phyloP scores from a whole-genome alignment of 2,329 filamentous ascomycete genomes.

The Apiospora marii region DNA sequence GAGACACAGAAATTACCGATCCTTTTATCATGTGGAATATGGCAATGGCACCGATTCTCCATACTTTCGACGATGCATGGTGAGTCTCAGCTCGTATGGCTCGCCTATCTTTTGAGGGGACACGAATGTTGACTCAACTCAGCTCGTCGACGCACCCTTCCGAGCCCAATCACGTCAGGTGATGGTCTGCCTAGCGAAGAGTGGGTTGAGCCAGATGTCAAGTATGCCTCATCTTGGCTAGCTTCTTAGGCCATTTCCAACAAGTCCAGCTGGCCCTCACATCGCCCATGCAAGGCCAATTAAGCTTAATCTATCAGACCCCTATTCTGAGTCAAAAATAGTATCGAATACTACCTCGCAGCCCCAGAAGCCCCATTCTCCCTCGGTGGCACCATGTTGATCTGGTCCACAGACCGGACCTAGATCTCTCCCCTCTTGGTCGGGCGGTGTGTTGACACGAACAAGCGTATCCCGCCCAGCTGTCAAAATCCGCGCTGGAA shows the following conservation, averaged over 20 bases:
- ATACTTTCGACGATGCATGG: background rate
- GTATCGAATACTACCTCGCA: constrained; percentile 34
- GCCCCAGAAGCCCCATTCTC: background rate
- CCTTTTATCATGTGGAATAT: background rate
- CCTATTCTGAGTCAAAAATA: constrained; percentile 44
- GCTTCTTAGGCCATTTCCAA: too few relatives aligned
- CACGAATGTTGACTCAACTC: constrained; percentile 2
- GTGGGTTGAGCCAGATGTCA: background rate
- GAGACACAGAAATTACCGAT: too few relatives aligned
- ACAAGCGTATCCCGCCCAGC: background rate
- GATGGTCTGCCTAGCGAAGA: background rate
- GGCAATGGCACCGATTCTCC: too few relatives aligned
- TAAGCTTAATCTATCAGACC: constrained; percentile 47
- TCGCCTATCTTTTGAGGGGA: background rate
- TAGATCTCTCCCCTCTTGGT: constrained; percentile 34
- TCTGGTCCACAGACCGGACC: constrained; percentile 31
- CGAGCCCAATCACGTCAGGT: background rate
- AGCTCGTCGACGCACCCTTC: background rate
- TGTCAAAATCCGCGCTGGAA: background rate
- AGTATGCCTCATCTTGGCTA: background rate
- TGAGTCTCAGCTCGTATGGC: constrained; percentile 1
- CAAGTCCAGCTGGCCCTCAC: constrained; percentile 8
- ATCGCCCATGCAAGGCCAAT: constrained; percentile 32
- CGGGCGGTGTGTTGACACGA: background rate
- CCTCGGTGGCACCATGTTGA: constrained; percentile 27